Conservation (phyloP, 345 rosid genomes). For the Theobroma cacao region DNA sequence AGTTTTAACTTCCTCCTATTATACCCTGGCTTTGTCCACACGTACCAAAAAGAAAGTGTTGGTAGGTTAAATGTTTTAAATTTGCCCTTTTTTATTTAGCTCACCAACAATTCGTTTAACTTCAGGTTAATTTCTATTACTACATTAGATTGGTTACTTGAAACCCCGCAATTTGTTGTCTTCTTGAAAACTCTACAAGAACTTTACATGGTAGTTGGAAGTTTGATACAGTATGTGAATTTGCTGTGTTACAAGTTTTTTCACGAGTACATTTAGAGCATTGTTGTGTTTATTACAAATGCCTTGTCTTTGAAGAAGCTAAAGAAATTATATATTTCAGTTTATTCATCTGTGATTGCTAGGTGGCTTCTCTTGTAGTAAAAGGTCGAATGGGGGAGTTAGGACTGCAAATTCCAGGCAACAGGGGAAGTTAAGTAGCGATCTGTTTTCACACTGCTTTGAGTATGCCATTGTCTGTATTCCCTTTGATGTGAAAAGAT, state of each 20-base stretch:
- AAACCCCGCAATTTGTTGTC: background rate
- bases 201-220: background rate
- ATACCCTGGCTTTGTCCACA: too few species aligned
- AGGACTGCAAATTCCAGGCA: slow-evolving; percentile 6
- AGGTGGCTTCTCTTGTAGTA: background rate
- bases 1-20: background rate
- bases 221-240: background rate
- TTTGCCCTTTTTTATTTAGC: background rate
- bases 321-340: background rate
- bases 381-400: background rate
- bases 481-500: background rate
- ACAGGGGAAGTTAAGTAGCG: slow-evolving; percentile 18
- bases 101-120: too few species aligned
- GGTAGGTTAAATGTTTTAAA: background rate
- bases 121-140: background rate
- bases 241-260: background rate
- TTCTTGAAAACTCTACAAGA: background rate
- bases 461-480: slow-evolving; percentile 8
- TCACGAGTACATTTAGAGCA: background rate
- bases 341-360: background rate
- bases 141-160: background rate
- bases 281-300: background rate
- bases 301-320: background rate
- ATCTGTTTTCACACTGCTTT: slow-evolving; percentile 16
- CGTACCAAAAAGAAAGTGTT: too few species aligned